Percentiles rank a stretch among this genome's conserved stretches.
Evolutionary conservation across 768 basidiomycete species (phyloP).

Genomic region (Panaeolus papilionaceus): DNA sequence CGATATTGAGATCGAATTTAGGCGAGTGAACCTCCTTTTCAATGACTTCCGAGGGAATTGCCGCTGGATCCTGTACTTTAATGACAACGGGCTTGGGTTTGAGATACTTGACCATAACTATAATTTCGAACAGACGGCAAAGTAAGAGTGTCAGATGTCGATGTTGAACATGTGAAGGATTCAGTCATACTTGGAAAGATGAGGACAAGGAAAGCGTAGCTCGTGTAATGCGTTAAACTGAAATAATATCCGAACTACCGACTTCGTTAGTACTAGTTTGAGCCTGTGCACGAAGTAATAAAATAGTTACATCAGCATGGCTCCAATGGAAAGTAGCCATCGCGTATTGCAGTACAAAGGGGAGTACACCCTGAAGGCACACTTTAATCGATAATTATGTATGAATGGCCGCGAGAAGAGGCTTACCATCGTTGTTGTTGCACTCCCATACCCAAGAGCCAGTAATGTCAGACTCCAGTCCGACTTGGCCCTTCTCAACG

Average conservation of each 20-base stretch:
- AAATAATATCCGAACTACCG: conserved; percentile 64
- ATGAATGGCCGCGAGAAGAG: conserved; percentile 45
- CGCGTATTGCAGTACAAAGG: conserved; percentile 71
- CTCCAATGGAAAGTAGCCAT: conserved; percentile 42
- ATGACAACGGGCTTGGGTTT: conserved; percentile 47
- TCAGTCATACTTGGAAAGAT: conserved; percentile 66
- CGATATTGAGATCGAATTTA: conserved; percentile 70
- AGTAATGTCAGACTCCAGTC: conserved; percentile 75
- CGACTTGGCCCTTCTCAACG: conserved; percentile 42
- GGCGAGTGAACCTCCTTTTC: conserved; percentile 46
- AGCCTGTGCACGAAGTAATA: conserved; percentile 56
- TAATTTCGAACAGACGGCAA: conserved; percentile 46
- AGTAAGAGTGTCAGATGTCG: conserved; percentile 69
- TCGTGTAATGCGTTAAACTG: conserved; percentile 54
- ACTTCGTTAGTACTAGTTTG: conserved; percentile 64
- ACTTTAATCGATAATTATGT: conserved; percentile 51
- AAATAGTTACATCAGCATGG: conserved; percentile 70
- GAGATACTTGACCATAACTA: conserved; percentile 61
- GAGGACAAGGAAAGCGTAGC: conserved; percentile 61
- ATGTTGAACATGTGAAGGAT: conserved; percentile 72
- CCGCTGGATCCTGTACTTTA: conserved; percentile 23
- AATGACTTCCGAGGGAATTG: conserved; percentile 17
- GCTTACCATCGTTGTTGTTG: conserved; percentile 49
- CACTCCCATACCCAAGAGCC: conserved; percentile 52
- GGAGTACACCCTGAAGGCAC: conserved; percentile 53